Base-by-base conservation (phyloP, 208 protist genomes). In the Leishmania martiniquensis region DNA sequence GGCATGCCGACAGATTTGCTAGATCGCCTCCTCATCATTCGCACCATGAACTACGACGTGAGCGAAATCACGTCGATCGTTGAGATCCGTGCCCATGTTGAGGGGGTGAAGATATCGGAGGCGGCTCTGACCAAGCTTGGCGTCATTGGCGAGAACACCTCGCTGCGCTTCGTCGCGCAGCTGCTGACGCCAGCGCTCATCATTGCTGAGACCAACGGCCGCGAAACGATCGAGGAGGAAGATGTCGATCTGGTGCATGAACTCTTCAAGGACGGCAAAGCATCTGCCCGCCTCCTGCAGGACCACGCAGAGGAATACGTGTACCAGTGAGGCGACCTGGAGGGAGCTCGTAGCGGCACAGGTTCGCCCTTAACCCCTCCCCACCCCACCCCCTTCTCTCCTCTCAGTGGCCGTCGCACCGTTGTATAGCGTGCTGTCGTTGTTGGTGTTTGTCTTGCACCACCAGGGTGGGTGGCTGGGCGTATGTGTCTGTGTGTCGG, bases 1-100 rank as follows among this genome's bases (percentile, higher is more conserved):
- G 99, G 99, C 59, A 99, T 99, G 52, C 99, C 99, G 25, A 96
- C 99, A 17, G 99, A 99, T 92, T 85, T 99, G 59, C 93, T 99
- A 9, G 99, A 99, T 84, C 98, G 99, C 69, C 86, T 99, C 7
- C 89, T 99, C 76, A 99, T 99, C 82, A 98, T 99, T 69, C 92
- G 95, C 49, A 99, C 99, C 25, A 83, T 95, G 34, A 98, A 98
- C 60, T 99, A 99, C 89, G 89, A 78, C 17, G 76, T 92, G 68
- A 89, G 98, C 4, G 99, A 99, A 80, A 99, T 99, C 62, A 90
- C 93, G 32, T 87, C 97, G 37, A 99, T 99, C 89, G 89, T 99
- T 20, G 88, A 93, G 55, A 99, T 99, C 72, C 92, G 98, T 71
- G 96, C 97, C 4, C 88, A 97, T 51, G 97, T 99, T 22, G 99